These are phyloP conservation scores for Kwoniella mangroviensis DNA, from an alignment of 768 basidiomycete genomes.

Conservation along the genomic window DNA sequence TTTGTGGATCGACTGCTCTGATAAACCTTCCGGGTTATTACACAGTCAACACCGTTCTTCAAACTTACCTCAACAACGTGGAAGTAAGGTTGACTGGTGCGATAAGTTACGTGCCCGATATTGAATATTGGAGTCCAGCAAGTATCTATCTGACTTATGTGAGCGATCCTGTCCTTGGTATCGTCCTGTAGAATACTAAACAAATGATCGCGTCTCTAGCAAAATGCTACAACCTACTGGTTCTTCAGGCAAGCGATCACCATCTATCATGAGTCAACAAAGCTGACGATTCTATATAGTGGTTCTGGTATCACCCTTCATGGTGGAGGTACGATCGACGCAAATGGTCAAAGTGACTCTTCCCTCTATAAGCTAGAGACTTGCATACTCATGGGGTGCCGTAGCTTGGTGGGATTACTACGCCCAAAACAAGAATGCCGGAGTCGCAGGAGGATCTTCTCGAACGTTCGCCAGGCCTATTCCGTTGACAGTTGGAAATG, in stretches of 20 bases:
- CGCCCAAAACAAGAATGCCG: conserved; percentile 56
- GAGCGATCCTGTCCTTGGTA: conserved; percentile 59
- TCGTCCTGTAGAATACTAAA: too few species aligned
- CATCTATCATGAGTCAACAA: too few species aligned
- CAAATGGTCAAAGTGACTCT: conserved; percentile 63
- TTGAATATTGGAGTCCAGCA: conserved; percentile 60
- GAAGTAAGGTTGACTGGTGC: conserved; percentile 60
- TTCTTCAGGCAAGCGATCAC: conserved; percentile 22
- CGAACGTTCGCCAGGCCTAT: conserved; percentile 64
- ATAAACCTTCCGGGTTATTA: conserved; percentile 42
- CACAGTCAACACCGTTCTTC: conserved; percentile 59
- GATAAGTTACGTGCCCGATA: conserved; percentile 55
- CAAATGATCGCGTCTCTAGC: conserved; percentile 5
- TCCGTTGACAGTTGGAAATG: conserved; percentile 65
- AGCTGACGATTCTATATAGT: not conserved
- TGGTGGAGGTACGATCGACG: conserved; percentile 71
- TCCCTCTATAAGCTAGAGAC: conserved; percentile 1
- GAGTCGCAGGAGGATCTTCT: conserved; percentile 61
- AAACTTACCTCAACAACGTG: conserved; percentile 59
- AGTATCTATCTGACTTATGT: conserved; percentile 61
- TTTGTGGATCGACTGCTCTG: conserved; percentile 31
- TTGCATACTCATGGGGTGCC: not conserved
- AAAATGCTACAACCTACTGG: conserved; percentile 47
- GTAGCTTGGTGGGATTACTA: conserved; percentile 57
- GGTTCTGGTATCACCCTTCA: conserved; percentile 52